Evolutionary conservation across 345 rosid species (phyloP).

Genomic region (Populus pruinosa): DNA sequence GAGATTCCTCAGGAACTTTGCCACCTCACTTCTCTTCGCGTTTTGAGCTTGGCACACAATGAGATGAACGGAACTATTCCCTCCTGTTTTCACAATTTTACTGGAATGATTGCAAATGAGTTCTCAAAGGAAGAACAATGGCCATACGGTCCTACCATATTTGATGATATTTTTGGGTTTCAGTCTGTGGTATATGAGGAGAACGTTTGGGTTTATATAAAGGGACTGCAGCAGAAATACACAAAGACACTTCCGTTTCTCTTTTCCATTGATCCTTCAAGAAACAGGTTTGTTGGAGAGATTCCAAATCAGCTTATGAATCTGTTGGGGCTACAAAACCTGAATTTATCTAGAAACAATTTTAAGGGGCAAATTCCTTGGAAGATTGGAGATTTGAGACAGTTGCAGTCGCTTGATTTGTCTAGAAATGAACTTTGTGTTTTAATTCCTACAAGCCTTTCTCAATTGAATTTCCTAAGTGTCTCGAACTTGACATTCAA

Average conservation of each 20-base stretch:
- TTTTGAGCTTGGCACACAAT: conserved; percentile 14
- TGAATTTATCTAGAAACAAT: conserved; percentile 35
- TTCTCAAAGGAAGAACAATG: not conserved
- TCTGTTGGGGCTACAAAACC: conserved; percentile 14
- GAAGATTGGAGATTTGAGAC: conserved; percentile 19
- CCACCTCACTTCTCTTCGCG: not conserved
- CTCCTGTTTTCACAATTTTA: conserved; percentile 8
- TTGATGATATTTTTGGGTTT: not conserved
- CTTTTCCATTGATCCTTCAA: conserved; percentile 17
- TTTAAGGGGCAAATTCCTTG: conserved; percentile 31
- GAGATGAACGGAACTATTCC: conserved; percentile 12
- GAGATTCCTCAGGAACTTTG: conserved; percentile 9
- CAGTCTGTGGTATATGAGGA: conserved; percentile 2
- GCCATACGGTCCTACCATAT: not conserved
- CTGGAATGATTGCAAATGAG: not conserved
- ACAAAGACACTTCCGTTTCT: conserved; percentile 4
- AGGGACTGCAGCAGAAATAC: conserved; percentile 4
- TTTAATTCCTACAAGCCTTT: conserved; percentile 40
- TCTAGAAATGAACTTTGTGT: conserved; percentile 34
- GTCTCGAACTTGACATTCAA: conserved; percentile 43
- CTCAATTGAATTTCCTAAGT: conserved; percentile 25
- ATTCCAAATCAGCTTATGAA: conserved; percentile 29
- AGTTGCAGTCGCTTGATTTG: conserved; percentile 43
- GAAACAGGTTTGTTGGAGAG: conserved; percentile 23
- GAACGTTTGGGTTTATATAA: not conserved